Evolutionary conservation across 129 eudicot species (phyloP).

Genomic region (Centrapalus pauciflorus): DNA sequence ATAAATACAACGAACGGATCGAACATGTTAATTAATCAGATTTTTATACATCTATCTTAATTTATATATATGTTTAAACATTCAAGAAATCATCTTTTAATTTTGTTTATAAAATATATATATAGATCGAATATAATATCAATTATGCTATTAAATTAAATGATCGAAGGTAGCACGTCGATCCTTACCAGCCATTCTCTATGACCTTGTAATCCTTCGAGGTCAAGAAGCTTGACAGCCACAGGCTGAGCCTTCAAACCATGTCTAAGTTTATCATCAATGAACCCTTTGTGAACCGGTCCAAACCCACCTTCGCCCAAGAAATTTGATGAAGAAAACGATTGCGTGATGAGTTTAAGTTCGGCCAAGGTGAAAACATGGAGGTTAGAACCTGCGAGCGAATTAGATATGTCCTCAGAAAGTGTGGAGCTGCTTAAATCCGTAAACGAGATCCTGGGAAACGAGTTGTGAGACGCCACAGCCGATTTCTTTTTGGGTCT

Average conservation of each 20-base stretch:
- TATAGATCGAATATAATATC: too few species aligned
- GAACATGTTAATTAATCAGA: not conserved
- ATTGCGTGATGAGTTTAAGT: conserved; percentile 70
- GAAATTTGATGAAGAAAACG: conserved; percentile 64
- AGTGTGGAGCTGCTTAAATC: conserved; percentile 49
- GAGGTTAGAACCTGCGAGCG: conserved; percentile 66
- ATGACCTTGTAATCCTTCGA: conserved; percentile 80
- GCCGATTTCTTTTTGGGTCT: conserved; percentile 28
- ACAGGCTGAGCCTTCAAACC: conserved; percentile 87
- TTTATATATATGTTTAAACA: too few species aligned
- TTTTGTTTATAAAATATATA: too few species aligned
- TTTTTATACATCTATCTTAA: not conserved
- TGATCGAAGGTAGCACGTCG: too few species aligned
- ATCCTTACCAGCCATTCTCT: conserved; percentile 95
- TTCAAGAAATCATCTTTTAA: too few species aligned
- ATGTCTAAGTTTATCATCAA: conserved; percentile 72
- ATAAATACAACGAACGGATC: too few species aligned
- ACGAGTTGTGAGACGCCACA: conserved; percentile 30
- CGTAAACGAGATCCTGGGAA: conserved; percentile 39
- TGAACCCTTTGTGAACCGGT: conserved; percentile 83
- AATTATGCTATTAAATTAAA: too few species aligned
- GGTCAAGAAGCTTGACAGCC: conserved; percentile 79
- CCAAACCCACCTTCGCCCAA: conserved; percentile 94
- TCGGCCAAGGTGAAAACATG: conserved; percentile 55
- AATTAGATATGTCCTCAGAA: conserved; percentile 63